These are phyloP conservation scores for Exophiala sp. DNA, from an alignment of 2,329 filamentous ascomycete genomes.

Conservation along the genomic window DNA sequence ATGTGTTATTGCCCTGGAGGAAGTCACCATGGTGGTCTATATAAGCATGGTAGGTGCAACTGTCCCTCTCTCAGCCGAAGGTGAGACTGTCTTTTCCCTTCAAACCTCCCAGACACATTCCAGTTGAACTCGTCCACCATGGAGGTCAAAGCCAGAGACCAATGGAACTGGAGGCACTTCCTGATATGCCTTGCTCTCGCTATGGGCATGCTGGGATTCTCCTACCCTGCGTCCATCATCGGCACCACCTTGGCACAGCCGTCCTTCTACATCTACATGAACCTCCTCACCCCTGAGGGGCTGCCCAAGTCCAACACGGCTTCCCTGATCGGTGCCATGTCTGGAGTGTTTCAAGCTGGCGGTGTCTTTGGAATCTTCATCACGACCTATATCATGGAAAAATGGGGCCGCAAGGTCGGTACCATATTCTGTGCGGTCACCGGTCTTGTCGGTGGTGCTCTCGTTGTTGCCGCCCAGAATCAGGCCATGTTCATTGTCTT, in stretches of 20 bases:
- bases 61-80: too few relatives aligned
- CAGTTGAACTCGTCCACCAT: slow-evolving; percentile 1
- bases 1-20: too few relatives aligned
- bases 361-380: neutral
- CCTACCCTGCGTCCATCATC: slow-evolving; percentile 12
- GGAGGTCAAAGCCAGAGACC: neutral
- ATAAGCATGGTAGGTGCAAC: too few relatives aligned
- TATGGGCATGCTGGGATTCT: neutral
- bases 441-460: neutral
- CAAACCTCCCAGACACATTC: neutral
- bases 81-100: too few relatives aligned
- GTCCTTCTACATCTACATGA: slow-evolving; percentile 38
- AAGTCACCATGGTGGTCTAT: too few relatives aligned
- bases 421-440: neutral
- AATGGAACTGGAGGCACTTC: slow-evolving; percentile 5
- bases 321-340: slow-evolving; percentile 1
- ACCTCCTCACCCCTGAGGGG: neutral
- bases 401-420: slow-evolving; percentile 31
- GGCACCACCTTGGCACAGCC: slow-evolving; percentile 34
- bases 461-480: neutral
- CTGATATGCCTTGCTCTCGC: neutral
- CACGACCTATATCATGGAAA: neutral
- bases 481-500: slow-evolving; percentile 32
- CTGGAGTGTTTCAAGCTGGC: slow-evolving; percentile 3
- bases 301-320: neutral